phyloP scores from a whole-genome alignment of 2,329 filamentous ascomycete genomes.

The Lasiodiplodia sp. region DNA sequence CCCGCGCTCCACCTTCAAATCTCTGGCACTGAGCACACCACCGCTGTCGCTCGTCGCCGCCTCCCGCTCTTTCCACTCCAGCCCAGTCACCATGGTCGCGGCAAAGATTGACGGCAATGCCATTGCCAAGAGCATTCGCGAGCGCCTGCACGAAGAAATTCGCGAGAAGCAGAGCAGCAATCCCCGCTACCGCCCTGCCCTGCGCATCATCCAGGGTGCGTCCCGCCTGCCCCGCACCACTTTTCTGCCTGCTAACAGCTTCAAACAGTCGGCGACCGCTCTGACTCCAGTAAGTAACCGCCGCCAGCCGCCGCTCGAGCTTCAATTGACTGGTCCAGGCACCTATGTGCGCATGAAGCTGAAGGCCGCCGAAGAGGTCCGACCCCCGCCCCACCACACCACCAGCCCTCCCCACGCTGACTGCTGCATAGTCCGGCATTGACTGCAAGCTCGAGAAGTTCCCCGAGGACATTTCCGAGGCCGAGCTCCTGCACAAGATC shows the following conservation, averaged over 20 bases:
- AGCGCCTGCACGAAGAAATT: slow-evolving; percentile 81
- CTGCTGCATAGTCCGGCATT: slow-evolving; percentile 76
- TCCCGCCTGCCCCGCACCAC: slow-evolving; percentile 27
- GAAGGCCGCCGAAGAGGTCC: slow-evolving; percentile 91
- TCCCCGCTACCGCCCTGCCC: slow-evolving; percentile 83
- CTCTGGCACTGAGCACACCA: slow-evolving; percentile 23
- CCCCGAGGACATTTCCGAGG: slow-evolving; percentile 79
- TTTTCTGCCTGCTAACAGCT: slow-evolving; percentile 27
- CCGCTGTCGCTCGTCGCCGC: slow-evolving; percentile 21
- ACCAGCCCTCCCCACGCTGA: slow-evolving; percentile 14
- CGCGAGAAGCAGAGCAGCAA: slow-evolving; percentile 80
- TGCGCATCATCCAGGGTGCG: slow-evolving; percentile 94
- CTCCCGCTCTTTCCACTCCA: slow-evolving; percentile 56
- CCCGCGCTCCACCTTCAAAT: slow-evolving; percentile 23
- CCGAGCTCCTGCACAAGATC: slow-evolving; percentile 85
- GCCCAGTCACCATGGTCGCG: slow-evolving; percentile 75
- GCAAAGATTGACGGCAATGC: slow-evolving; percentile 94
- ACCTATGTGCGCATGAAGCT: slow-evolving; percentile 99
- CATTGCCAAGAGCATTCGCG: slow-evolving; percentile 90
- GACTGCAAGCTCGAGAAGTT: slow-evolving; percentile 85
- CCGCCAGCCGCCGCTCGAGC: neutral
- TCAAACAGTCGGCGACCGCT: slow-evolving; percentile 80
- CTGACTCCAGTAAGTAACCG: slow-evolving; percentile 78
- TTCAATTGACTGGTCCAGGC: slow-evolving; percentile 59
- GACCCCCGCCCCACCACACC: neutral